These are phyloP conservation scores for Tardiomyces blankii DNA, from an alignment of 1,139 yeast genomes.

Conservation along the genomic window DNA sequence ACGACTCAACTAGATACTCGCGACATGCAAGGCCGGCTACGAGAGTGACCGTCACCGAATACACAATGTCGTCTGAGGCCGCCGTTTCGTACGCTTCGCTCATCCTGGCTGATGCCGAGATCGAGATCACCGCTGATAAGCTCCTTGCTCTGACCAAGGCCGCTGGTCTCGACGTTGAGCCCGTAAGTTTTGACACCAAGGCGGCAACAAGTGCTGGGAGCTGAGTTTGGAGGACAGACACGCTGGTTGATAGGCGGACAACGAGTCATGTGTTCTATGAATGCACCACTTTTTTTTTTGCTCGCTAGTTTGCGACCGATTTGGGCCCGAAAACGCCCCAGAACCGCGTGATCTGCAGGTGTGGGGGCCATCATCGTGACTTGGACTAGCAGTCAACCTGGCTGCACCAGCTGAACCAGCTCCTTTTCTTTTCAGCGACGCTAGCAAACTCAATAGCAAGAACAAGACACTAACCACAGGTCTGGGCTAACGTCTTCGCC, in stretches of 20 bases:
- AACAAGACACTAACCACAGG: not conserved
- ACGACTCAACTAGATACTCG: not conserved
- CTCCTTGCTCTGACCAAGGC: constrained; percentile 72
- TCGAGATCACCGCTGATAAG: constrained; percentile 86
- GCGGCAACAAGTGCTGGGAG: not conserved
- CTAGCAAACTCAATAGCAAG: not conserved
- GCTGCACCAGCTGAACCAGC: no score
- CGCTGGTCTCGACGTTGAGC: constrained; percentile 79
- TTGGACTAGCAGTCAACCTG: no score
- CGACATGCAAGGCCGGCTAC: not conserved
- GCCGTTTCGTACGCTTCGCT: constrained; percentile 84
- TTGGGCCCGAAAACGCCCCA: no score
- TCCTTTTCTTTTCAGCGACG: no score
- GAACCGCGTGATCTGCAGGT: no score
- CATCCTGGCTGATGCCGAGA: constrained; percentile 92
- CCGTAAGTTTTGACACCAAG: constrained; percentile 28
- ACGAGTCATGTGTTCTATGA: no score
- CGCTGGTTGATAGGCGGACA: constrained; percentile 50
- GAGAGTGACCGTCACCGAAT: not conserved
- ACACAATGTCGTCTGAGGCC: constrained; percentile 31
- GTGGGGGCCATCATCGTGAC: no score
- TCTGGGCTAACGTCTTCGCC: constrained; percentile 94
- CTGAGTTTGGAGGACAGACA: not conserved
- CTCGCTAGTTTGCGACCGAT: no score
- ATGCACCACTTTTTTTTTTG: no score